A percentile compares a stretch with the other conserved stretches of the same genome.
Evolutionary conservation across 164 flowering plant species (phyloP).

Genomic region (Vitis riparia): DNA sequence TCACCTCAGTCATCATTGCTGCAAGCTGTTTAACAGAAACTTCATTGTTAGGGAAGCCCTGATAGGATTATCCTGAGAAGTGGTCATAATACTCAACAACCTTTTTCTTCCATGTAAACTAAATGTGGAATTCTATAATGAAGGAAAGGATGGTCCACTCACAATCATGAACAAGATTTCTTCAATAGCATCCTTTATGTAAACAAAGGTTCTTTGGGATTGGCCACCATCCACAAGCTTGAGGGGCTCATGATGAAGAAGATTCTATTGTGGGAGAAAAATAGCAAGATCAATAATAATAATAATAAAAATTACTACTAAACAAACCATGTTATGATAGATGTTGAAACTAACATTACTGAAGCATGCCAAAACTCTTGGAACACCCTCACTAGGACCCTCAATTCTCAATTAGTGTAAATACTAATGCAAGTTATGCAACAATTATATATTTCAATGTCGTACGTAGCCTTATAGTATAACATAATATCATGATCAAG

Average conservation of each 20-base stretch:
- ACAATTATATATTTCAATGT: no score
- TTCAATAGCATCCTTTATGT: conserved; percentile 75
- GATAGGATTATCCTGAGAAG: conserved; percentile 75
- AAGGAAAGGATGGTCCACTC: conserved; percentile 9
- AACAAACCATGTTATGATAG: background rate
- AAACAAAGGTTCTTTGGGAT: conserved; percentile 66
- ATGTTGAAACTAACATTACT: conserved; percentile 59
- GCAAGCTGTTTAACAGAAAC: conserved; percentile 93
- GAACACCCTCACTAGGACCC: conserved; percentile 91
- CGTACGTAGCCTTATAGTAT: no score
- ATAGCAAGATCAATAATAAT: background rate
- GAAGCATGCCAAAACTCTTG: conserved; percentile 84
- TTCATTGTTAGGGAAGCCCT: conserved; percentile 88
- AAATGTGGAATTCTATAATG: background rate
- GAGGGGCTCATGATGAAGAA: conserved; percentile 58
- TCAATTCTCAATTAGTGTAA: conserved; percentile 34
- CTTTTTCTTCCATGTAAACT: background rate
- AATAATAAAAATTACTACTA: background rate
- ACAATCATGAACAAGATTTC: conserved; percentile 73
- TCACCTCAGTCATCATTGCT: conserved; percentile 89
- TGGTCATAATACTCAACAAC: background rate
- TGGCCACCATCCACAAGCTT: conserved; percentile 77
- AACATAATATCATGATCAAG: no score
- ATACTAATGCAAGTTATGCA: no score
- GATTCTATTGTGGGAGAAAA: conserved; percentile 31